A percentile compares a stretch with the other conserved stretches of the same genome.
phyloP scores from a whole-genome alignment of 345 rosid species.

The Corymbia maculata region DNA sequence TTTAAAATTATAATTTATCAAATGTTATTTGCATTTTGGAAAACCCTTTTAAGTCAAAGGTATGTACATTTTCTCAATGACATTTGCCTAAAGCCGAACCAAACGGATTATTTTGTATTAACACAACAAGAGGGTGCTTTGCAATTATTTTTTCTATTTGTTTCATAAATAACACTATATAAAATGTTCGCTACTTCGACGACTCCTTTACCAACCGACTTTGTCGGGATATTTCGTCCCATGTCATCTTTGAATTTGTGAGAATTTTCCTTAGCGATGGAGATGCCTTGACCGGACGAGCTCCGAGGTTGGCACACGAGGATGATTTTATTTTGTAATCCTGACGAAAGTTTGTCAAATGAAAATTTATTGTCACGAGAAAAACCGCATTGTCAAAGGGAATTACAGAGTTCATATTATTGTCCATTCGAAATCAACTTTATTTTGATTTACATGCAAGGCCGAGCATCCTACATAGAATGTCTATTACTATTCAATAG shows the following conservation, averaged over 20 bases:
- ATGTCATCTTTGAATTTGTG: not conserved
- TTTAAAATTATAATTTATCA: no score
- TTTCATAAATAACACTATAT: not conserved
- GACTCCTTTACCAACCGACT: fast-evolving
- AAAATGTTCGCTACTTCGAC: not conserved
- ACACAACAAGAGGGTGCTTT: not conserved
- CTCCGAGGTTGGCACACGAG: not conserved
- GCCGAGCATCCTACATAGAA: not conserved
- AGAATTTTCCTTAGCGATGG: not conserved
- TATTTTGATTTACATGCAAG: not conserved
- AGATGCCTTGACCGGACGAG: fast-evolving
- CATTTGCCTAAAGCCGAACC: no score
- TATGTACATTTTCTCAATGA: no score
- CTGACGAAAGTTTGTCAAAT: not conserved
- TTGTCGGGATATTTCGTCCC: fast-evolving
- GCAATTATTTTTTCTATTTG: not conserved
- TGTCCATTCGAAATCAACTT: not conserved
- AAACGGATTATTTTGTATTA: not conserved
- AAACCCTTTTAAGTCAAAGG: no score
- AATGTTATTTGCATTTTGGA: no score
- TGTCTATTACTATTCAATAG: not conserved
- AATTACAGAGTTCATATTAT: not conserved
- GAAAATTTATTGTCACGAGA: not conserved
- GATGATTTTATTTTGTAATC: not conserved
- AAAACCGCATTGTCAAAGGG: not conserved